A percentile compares a stretch with the other conserved stretches of the same genome.
Evolutionary conservation across 2,329 filamentous ascomycete species (phyloP).

Genomic region (Claviceps africana): DNA sequence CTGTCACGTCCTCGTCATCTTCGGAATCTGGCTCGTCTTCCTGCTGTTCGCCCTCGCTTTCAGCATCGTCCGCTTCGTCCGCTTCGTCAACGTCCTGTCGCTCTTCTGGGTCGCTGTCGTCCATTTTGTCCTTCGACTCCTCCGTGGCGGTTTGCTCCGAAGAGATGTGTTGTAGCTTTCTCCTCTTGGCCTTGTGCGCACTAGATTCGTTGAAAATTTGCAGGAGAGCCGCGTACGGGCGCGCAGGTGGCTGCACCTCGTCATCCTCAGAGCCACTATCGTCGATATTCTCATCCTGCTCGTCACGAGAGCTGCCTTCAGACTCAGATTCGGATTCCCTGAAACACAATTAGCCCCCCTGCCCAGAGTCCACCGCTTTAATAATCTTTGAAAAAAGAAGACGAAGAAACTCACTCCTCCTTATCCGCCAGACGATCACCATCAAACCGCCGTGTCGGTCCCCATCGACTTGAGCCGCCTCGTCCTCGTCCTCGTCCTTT

Average conservation of each 20-base stretch:
- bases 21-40: slow-evolving; percentile 26
- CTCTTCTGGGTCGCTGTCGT: slow-evolving; percentile 27
- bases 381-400: not conserved
- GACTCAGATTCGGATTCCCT: slow-evolving; percentile 8
- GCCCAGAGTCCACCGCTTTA: not conserved
- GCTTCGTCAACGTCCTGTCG: slow-evolving; percentile 12
- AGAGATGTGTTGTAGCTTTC: slow-evolving; percentile 35
- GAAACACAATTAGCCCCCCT: not conserved
- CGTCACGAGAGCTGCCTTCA: slow-evolving; percentile 13
- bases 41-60: slow-evolving; percentile 5
- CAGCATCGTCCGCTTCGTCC: slow-evolving; percentile 12
- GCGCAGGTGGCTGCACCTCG: slow-evolving; percentile 24
- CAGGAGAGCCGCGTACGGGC: slow-evolving; percentile 44
- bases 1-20: slow-evolving; percentile 39
- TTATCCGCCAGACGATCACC: slow-evolving; percentile 21
- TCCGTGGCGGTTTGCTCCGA: slow-evolving; percentile 11
- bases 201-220: slow-evolving; percentile 38
- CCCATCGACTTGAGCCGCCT: slow-evolving; percentile 22
- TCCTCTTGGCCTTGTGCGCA: slow-evolving; percentile 37
- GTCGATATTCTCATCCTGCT: slow-evolving; percentile 23
- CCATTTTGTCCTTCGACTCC: slow-evolving; percentile 4
- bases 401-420: slow-evolving; percentile 19
- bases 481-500: slow-evolving; percentile 15
- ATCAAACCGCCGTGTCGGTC: slow-evolving; percentile 23
- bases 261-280: slow-evolving; percentile 31